phyloP scores from a whole-genome alignment of 768 basidiomycete genomes.

The Lactarius evosmus region DNA sequence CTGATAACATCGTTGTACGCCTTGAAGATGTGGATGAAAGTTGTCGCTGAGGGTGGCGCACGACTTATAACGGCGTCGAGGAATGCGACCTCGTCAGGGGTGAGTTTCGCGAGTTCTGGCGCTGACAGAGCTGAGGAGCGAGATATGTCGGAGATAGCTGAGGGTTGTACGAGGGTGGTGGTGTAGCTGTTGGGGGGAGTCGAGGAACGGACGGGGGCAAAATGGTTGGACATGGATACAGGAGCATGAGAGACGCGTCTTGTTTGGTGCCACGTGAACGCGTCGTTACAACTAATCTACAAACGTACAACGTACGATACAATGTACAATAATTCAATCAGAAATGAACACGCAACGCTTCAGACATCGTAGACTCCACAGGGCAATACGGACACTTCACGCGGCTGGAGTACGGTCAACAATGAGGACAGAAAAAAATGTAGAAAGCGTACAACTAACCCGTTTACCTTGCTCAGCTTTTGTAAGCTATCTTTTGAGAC shows the following conservation, averaged over 20 bases:
- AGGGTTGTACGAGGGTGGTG: slow-evolving; percentile 27
- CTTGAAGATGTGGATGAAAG: slow-evolving; percentile 78
- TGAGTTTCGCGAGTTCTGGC: slow-evolving; percentile 34
- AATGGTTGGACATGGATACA: slow-evolving; percentile 33
- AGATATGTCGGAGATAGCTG: slow-evolving; percentile 30
- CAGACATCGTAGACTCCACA: slow-evolving; percentile 57
- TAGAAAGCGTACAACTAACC: slow-evolving; percentile 49
- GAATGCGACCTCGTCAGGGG: slow-evolving; percentile 56
- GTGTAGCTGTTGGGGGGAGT: slow-evolving; percentile 24
- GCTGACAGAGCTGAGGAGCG: slow-evolving; percentile 24
- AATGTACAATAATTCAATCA: slow-evolving; percentile 32
- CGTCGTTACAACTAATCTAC: neutral
- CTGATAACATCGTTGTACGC: slow-evolving; percentile 78
- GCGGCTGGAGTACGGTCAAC: slow-evolving; percentile 84
- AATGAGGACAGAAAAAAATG: slow-evolving; percentile 53
- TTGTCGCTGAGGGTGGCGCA: slow-evolving; percentile 64
- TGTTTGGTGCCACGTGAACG: slow-evolving; percentile 13
- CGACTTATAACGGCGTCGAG: slow-evolving; percentile 72
- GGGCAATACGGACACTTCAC: slow-evolving; percentile 99
- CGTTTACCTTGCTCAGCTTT: slow-evolving; percentile 82
- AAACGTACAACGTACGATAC: neutral
- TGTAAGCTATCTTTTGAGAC: slow-evolving; percentile 88
- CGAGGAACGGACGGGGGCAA: slow-evolving; percentile 38
- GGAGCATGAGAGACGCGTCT: neutral
- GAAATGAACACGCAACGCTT: slow-evolving; percentile 66